Percentiles rank a stretch among this genome's conserved stretches.
These are phyloP conservation scores for Tricholoma matsutake DNA, from an alignment of 768 basidiomycete species.

Conservation along the genomic window DNA sequence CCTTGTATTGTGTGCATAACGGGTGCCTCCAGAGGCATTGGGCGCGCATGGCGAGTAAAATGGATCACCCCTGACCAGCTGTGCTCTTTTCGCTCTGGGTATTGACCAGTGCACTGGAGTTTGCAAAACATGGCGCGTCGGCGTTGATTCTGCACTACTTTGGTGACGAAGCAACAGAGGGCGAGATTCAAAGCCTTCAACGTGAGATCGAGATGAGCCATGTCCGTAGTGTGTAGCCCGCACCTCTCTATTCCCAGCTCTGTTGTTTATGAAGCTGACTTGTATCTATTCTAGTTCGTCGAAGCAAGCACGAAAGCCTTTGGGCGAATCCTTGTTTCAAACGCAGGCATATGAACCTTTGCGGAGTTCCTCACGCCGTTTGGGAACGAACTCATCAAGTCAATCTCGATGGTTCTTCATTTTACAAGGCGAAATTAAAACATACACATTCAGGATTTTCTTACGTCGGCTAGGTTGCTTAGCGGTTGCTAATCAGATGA, in stretches of 20 bases:
- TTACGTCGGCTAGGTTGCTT: neutral
- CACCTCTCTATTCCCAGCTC: too few relatives aligned
- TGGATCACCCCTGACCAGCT: neutral
- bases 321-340: slow-evolving; percentile 51
- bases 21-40: slow-evolving; percentile 73
- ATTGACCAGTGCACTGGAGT: slow-evolving; percentile 48
- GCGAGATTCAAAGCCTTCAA: slow-evolving; percentile 45
- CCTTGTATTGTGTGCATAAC: slow-evolving; percentile 62
- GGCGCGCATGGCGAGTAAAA: slow-evolving; percentile 50
- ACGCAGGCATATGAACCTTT: slow-evolving; percentile 68
- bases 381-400: slow-evolving; percentile 68
- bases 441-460: neutral
- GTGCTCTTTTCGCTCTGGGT: neutral
- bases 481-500: slow-evolving; percentile 71
- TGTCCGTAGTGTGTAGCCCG: slow-evolving; percentile 34
- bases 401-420: slow-evolving; percentile 73
- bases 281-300: slow-evolving; percentile 46
- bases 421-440: slow-evolving; percentile 46
- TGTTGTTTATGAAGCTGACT: too few relatives aligned
- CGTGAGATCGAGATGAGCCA: slow-evolving; percentile 41
- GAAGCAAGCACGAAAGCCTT: slow-evolving; percentile 55
- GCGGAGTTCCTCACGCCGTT: slow-evolving; percentile 62
- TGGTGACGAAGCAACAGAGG: slow-evolving; percentile 53
- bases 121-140: slow-evolving; percentile 59
- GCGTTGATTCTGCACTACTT: slow-evolving; percentile 42